Percentiles rank a stretch among this genome's conserved stretches.
phyloP scores from a whole-genome alignment of 2,329 filamentous ascomycete species.

The Monosporascus sp. region DNA sequence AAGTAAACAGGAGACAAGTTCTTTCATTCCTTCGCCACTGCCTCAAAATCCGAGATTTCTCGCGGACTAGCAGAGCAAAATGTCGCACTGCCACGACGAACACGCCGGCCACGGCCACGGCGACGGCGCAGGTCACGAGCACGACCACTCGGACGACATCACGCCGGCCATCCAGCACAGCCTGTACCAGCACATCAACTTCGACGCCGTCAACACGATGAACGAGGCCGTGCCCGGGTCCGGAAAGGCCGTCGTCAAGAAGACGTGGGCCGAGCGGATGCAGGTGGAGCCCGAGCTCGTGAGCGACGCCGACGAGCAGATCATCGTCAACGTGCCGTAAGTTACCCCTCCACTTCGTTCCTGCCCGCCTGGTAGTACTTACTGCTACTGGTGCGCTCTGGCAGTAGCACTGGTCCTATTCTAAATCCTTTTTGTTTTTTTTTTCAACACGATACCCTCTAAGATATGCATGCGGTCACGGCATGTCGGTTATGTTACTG shows the following conservation, averaged over 20 bases:
- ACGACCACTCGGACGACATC: slow-evolving; percentile 90
- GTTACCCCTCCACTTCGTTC: slow-evolving; percentile 28
- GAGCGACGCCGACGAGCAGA: slow-evolving; percentile 86
- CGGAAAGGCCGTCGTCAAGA: slow-evolving; percentile 73
- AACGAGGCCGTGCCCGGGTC: slow-evolving; percentile 70
- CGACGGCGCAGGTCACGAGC: slow-evolving; percentile 42
- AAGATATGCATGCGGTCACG: too few species aligned
- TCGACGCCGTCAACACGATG: slow-evolving; percentile 75
- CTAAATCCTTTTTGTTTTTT: not conserved
- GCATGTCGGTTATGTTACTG: not conserved
- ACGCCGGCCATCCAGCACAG: slow-evolving; percentile 86
- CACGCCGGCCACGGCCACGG: slow-evolving; percentile 42
- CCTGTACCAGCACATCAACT: slow-evolving; percentile 88
- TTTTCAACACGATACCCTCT: not conserved
- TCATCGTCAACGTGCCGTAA: slow-evolving; percentile 88
- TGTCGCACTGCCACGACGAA: slow-evolving; percentile 48
- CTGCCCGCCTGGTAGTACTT: not conserved
- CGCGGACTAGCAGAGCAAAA: slow-evolving; percentile 5
- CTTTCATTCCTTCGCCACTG: too few species aligned
- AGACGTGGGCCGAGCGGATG: slow-evolving; percentile 84
- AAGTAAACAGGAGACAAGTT: too few species aligned
- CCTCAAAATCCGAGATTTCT: too few species aligned
- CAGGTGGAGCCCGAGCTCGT: slow-evolving; percentile 66
- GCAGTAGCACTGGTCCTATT: too few species aligned
- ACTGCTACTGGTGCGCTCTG: too few species aligned